Evolutionary conservation across 192 early-diverging fungal species (phyloP).

Genomic region (Backusella morwellensis): DNA sequence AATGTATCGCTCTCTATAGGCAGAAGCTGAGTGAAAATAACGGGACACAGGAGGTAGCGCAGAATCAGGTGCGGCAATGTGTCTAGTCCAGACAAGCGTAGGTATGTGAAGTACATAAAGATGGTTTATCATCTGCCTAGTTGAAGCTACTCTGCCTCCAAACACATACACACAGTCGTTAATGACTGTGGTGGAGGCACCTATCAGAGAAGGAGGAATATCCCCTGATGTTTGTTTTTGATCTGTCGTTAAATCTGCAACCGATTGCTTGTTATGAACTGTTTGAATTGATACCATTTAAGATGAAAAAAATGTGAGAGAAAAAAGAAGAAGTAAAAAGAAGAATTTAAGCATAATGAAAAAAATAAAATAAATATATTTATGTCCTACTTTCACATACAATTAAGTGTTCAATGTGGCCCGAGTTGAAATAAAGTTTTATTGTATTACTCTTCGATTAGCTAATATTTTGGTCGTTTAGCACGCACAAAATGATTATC

Average conservation of each 20-base stretch:
- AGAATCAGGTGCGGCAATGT: constrained; percentile 39
- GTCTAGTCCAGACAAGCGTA: constrained; percentile 55
- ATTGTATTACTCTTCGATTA: not conserved
- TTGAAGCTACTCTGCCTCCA: constrained; percentile 66
- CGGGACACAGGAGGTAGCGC: constrained; percentile 45
- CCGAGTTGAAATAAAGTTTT: not conserved
- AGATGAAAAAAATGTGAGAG: not conserved
- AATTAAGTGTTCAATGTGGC: not conserved
- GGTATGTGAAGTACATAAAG: constrained; percentile 63
- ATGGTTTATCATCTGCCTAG: constrained; percentile 64
- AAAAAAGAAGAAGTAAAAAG: not conserved
- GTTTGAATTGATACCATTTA: not conserved
- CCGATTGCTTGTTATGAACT: constrained; percentile 34
- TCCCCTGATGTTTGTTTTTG: constrained; percentile 56
- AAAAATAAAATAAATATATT: not conserved
- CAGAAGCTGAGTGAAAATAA: constrained; percentile 71
- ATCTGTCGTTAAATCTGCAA: constrained; percentile 49
- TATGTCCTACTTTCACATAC: not conserved
- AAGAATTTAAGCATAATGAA: not conserved
- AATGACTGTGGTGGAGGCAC: constrained; percentile 61
- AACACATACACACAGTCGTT: constrained; percentile 63
- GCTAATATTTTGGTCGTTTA: not conserved
- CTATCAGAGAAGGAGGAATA: constrained; percentile 68
- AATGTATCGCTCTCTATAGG: constrained; percentile 59
- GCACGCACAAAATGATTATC: not conserved